Conservation (phyloP, 306 rosid species). For the Lupinus albus region DNA sequence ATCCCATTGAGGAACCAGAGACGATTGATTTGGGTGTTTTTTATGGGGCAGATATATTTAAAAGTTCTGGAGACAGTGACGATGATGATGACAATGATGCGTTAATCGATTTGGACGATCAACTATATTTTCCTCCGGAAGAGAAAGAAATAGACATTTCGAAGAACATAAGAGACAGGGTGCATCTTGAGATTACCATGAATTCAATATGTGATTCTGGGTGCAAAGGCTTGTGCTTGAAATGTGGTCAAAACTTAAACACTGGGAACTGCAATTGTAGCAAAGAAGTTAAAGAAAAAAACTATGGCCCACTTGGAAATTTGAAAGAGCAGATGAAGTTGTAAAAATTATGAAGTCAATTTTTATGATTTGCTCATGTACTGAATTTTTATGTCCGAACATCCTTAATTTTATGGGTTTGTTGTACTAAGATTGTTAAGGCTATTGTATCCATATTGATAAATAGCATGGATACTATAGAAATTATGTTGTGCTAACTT, state of each 20-base stretch:
- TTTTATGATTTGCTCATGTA: conserved; percentile 12
- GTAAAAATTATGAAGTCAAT: conserved; percentile 34
- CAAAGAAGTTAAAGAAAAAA: conserved; percentile 46
- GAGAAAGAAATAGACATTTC: conserved; percentile 84
- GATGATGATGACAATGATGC: conserved; percentile 49
- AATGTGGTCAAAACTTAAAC: conserved; percentile 79
- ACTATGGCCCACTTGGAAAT: conserved; percentile 69
- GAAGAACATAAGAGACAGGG: conserved; percentile 79
- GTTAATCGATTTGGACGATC: conserved; percentile 71
- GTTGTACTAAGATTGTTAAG: conserved; percentile 1
- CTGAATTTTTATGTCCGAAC: neutral
- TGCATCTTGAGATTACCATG: conserved; percentile 82
- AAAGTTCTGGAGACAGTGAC: conserved; percentile 31
- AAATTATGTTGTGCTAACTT: neutral
- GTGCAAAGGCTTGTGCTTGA: conserved; percentile 81
- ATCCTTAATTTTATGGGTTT: too few relatives aligned
- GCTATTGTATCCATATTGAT: neutral
- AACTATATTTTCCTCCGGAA: conserved; percentile 65
- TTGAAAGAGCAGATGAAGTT: conserved; percentile 65
- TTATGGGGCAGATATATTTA: conserved; percentile 52
- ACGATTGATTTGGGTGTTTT: conserved; percentile 65
- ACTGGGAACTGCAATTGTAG: conserved; percentile 66
- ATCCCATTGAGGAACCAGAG: too few relatives aligned
- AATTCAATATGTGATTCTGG: conserved; percentile 63
- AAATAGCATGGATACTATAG: neutral